These are phyloP conservation scores for Lipomyces oligophaga DNA, from an alignment of 805 yeast species.

Conservation along the genomic window DNA sequence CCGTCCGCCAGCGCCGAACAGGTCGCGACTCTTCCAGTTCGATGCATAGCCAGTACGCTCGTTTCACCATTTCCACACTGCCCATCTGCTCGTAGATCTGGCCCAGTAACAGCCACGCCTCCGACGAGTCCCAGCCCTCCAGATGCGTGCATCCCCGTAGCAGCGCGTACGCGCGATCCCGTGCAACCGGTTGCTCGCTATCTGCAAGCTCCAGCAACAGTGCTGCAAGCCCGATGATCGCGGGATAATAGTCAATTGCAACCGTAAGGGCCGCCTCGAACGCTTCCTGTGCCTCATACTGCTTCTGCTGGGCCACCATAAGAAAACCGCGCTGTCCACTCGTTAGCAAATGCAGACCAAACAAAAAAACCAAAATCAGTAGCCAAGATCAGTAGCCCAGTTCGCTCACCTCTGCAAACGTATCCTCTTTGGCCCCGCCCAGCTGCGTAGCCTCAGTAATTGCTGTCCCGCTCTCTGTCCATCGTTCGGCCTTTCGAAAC, in stretches of 20 bases:
- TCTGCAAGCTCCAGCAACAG: conserved; percentile 10
- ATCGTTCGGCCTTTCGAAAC: conserved; percentile 19
- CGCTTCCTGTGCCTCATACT: conserved; percentile 15
- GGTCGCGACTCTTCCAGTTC: conserved; percentile 25
- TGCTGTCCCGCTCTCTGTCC: conserved; percentile 24
- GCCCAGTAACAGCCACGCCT: conserved; percentile 26
- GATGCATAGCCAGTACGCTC: conserved; percentile 21
- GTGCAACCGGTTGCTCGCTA: conserved; percentile 26
- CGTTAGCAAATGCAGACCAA: neutral
- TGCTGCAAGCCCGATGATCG: conserved; percentile 19
- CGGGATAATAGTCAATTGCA: conserved; percentile 25
- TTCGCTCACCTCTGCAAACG: conserved; percentile 21
- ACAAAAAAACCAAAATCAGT: neutral
- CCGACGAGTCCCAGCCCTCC: conserved; percentile 24
- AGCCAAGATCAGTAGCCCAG: neutral
- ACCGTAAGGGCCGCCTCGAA: conserved; percentile 28
- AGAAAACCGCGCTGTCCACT: conserved; percentile 19
- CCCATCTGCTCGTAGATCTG: conserved; percentile 17
- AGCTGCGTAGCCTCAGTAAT: conserved; percentile 24
- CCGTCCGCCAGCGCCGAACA: conserved; percentile 18
- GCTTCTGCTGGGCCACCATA: conserved; percentile 14
- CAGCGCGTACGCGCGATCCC: conserved; percentile 25
- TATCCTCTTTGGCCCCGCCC: conserved; percentile 26
- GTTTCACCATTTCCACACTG: conserved; percentile 5
- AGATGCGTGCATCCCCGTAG: conserved; percentile 21